These are phyloP conservation scores for Geosiphon pyriformis DNA, from an alignment of 192 early-diverging fungal genomes.

Conservation along the genomic window DNA sequence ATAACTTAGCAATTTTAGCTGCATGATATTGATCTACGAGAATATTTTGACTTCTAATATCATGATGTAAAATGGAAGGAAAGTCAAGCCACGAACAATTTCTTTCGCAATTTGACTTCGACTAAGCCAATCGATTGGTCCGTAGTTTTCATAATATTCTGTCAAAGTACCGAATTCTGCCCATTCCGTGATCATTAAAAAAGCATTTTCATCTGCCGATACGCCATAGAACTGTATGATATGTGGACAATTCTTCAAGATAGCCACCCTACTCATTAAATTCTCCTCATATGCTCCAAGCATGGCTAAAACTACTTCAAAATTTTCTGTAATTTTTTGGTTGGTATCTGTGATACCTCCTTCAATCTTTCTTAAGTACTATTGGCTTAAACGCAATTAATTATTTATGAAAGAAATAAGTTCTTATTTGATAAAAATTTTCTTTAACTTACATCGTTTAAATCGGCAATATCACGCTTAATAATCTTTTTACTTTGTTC, in stretches of 20 bases:
- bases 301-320: neutral
- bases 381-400: neutral
- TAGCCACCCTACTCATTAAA: too few species aligned
- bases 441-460: neutral
- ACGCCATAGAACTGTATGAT: too few species aligned
- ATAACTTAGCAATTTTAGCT: constrained; percentile 35
- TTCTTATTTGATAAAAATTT: neutral
- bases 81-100: constrained; percentile 32
- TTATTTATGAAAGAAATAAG: neutral
- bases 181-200: constrained; percentile 32
- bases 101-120: constrained; percentile 33
- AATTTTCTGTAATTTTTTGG: neutral
- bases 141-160: constrained; percentile 34
- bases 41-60: constrained; percentile 25
- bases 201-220: too few species aligned
- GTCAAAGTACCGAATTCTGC: constrained; percentile 31
- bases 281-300: too few species aligned
- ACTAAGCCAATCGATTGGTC: neutral
- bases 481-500: neutral
- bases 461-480: neutral
- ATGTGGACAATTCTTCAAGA: constrained; percentile 5
- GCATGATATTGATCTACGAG: too few species aligned
- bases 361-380: neutral
- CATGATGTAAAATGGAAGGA: constrained; percentile 42
- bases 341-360: too few species aligned